These are phyloP conservation scores for Clarireedia monteithiana DNA, from an alignment of 2,329 filamentous ascomycete genomes.

Conservation along the genomic window DNA sequence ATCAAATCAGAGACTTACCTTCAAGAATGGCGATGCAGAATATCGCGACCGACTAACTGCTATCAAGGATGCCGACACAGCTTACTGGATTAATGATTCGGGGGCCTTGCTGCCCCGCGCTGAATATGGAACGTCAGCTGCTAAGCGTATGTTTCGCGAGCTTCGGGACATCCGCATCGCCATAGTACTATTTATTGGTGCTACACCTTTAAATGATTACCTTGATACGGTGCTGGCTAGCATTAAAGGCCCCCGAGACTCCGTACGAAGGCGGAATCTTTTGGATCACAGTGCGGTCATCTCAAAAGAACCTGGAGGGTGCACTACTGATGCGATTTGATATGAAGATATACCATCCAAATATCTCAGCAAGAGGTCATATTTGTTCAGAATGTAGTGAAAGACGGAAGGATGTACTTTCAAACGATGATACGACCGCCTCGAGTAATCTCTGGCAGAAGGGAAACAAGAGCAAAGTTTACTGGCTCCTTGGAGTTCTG, in stretches of 20 bases:
- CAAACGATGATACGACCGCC: too few species aligned
- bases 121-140: slow-evolving; percentile 6
- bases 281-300: slow-evolving; percentile 16
- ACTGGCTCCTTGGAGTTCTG: too few species aligned
- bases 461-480: too few species aligned
- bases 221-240: slow-evolving; percentile 20
- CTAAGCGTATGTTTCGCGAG: slow-evolving; percentile 19
- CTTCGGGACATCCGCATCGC: slow-evolving; percentile 16
- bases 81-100: slow-evolving; percentile 4
- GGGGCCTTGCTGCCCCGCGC: neutral
- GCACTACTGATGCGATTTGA: neutral
- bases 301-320: slow-evolving; percentile 6
- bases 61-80: slow-evolving; percentile 3
- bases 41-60: slow-evolving; percentile 2
- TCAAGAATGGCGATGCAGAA: slow-evolving; percentile 8
- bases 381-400: too few species aligned
- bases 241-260: slow-evolving; percentile 24
- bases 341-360: slow-evolving; percentile 21
- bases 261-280: slow-evolving; percentile 22
- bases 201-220: slow-evolving; percentile 14
- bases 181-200: slow-evolving; percentile 21
- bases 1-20: slow-evolving; percentile 1
- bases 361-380: slow-evolving; percentile 8
- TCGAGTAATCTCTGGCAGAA: too few species aligned
- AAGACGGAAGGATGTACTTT: too few species aligned